These are phyloP conservation scores for Candida sakaeoensis DNA, from an alignment of 805 yeast genomes.

Conservation along the genomic window DNA sequence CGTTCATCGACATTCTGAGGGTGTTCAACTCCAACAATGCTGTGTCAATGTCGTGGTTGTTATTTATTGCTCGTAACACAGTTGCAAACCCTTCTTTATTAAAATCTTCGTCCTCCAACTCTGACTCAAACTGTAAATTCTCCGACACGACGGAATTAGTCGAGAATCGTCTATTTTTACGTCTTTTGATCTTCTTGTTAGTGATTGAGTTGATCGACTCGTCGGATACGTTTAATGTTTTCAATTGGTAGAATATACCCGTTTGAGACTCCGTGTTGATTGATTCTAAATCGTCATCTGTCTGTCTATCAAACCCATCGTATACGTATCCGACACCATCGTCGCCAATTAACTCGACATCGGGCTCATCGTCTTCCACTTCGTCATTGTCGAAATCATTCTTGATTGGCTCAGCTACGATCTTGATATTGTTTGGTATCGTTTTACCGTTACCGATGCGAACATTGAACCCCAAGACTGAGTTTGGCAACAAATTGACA, in stretches of 20 bases:
- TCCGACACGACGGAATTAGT: conserved; percentile 31
- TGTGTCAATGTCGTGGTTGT: conserved; percentile 89
- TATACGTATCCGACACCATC: conserved; percentile 51
- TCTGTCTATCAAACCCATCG: conserved; percentile 36
- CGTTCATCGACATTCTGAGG: conserved; percentile 96
- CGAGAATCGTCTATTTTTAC: conserved; percentile 28
- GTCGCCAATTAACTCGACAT: conserved; percentile 42
- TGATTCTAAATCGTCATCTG: conserved; percentile 37
- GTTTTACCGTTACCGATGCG: conserved; percentile 51
- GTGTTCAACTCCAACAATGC: conserved; percentile 92
- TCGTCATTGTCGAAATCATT: conserved; percentile 16
- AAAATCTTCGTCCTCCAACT: conserved; percentile 65
- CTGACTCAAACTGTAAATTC: conserved; percentile 45
- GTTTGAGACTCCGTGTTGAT: conserved; percentile 28
- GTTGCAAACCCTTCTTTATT: conserved; percentile 90
- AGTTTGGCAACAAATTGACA: conserved; percentile 59
- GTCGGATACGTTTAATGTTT: conserved; percentile 51
- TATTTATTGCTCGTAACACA: conserved; percentile 84
- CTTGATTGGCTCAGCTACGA: conserved; percentile 47
- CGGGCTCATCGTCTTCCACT: conserved; percentile 20
- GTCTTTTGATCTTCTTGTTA: conserved; percentile 40
- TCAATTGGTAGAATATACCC: conserved; percentile 46
- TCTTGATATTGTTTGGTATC: conserved; percentile 49
- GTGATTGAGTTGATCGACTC: conserved; percentile 54
- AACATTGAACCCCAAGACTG: conserved; percentile 77